These are phyloP conservation scores for Globisporangium polare DNA, from an alignment of 352 stramenopile species.

Conservation along the genomic window DNA sequence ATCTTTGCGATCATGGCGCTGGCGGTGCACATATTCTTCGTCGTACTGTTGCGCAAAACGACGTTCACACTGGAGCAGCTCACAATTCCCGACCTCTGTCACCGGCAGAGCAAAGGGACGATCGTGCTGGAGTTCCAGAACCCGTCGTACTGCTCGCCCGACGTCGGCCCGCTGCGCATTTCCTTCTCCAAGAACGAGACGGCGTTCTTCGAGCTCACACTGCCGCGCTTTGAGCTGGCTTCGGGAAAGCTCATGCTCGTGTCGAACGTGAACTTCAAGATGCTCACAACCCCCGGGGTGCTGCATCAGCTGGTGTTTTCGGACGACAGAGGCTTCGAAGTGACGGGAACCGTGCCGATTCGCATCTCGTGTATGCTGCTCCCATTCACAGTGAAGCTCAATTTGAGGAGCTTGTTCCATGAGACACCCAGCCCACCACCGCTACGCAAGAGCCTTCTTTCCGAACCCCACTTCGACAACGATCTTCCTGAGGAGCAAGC, in stretches of 20 bases:
- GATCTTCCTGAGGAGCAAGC: constrained; percentile 1
- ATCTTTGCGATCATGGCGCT: constrained; percentile 29
- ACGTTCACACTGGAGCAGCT: constrained; percentile 49
- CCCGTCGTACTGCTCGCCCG: constrained; percentile 70
- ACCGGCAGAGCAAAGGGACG: constrained; percentile 40
- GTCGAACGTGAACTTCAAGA: constrained; percentile 34
- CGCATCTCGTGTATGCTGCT: constrained; percentile 66
- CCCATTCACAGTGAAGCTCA: constrained; percentile 65
- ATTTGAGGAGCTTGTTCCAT: constrained; percentile 39
- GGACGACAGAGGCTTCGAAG: constrained; percentile 32
- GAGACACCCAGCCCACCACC: constrained; percentile 2
- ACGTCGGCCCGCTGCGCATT: constrained; percentile 50
- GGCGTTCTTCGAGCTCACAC: constrained; percentile 37
- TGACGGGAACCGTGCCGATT: constrained; percentile 46
- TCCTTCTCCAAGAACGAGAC: constrained; percentile 53
- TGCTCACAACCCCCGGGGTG: constrained; percentile 40
- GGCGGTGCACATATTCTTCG: constrained; percentile 58
- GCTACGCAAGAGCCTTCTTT: background rate
- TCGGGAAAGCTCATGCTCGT: constrained; percentile 49
- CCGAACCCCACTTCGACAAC: background rate
- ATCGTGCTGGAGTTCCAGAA: constrained; percentile 63
- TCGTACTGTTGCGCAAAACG: constrained; percentile 59
- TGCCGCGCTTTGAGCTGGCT: constrained; percentile 52
- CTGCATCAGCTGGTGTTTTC: constrained; percentile 56
- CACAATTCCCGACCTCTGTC: constrained; percentile 70